phyloP scores from a whole-genome alignment of 306 rosid species.

The Myrica gale region DNA sequence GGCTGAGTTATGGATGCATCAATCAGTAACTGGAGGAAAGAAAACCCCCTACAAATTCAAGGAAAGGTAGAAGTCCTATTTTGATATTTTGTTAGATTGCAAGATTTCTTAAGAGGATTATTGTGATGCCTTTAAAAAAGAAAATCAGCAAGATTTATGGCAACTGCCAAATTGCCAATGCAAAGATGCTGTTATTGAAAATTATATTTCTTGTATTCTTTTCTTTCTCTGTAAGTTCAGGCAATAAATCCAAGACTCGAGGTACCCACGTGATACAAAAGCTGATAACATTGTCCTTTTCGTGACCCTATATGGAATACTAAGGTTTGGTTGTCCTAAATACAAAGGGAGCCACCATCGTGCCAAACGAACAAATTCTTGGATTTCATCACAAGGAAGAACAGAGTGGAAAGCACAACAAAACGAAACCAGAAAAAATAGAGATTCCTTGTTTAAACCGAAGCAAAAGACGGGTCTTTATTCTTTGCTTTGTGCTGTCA shows the following conservation, averaged over 20 bases:
- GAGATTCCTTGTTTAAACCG: slow-evolving; percentile 37
- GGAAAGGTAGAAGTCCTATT: no score
- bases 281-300: not conserved
- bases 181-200: no score
- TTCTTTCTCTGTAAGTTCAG: not conserved
- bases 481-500: slow-evolving; percentile 40
- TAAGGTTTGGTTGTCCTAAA: not conserved
- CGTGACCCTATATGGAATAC: not conserved
- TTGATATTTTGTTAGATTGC: no score
- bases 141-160: no score
- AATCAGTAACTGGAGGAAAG: no score
- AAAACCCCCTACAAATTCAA: no score
- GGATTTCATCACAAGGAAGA: slow-evolving; percentile 47
- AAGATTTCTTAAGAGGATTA: no score
- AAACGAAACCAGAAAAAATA: slow-evolving; percentile 13
- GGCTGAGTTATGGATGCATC: no score
- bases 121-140: no score
- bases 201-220: not conserved
- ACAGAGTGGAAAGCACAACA: slow-evolving; percentile 27
- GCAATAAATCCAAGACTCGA: not conserved
- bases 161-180: no score
- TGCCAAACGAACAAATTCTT: slow-evolving; percentile 40
- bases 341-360: not conserved
- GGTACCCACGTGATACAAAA: not conserved
- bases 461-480: slow-evolving; percentile 26